Evolutionary conservation across 2,329 filamentous ascomycete genomes (phyloP).

Genomic region (Penicillium thymicola): DNA sequence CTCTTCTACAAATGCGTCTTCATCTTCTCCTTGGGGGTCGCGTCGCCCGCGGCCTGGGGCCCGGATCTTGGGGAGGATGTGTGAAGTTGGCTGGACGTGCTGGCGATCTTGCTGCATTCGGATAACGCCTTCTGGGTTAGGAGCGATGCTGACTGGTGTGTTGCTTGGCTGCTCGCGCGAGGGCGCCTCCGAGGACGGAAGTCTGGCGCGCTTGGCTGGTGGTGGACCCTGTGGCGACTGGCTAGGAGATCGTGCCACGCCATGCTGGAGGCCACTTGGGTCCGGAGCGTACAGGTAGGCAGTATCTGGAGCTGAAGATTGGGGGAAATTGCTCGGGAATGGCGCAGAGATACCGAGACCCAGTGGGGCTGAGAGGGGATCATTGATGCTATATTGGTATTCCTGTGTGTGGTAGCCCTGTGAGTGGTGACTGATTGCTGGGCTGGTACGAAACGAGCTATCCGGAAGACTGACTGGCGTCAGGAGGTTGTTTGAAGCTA

Average conservation of each 20-base stretch:
- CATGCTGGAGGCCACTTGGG: constrained; percentile 21
- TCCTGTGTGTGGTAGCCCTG: constrained; percentile 27
- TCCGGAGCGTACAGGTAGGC: constrained; percentile 26
- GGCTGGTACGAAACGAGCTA: constrained; percentile 35
- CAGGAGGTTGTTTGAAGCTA: constrained; percentile 31
- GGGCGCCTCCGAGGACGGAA: constrained; percentile 19
- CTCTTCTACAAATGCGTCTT: constrained; percentile 39
- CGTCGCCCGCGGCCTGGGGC: constrained; percentile 34
- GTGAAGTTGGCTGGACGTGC: constrained; percentile 26
- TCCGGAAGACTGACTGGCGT: constrained; percentile 42
- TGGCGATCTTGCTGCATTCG: constrained; percentile 38
- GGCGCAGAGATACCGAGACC: constrained; percentile 39
- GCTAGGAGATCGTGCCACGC: constrained; percentile 17
- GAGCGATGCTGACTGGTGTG: constrained; percentile 37
- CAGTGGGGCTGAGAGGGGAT: constrained; percentile 29
- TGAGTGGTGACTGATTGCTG: constrained; percentile 37
- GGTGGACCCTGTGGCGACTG: constrained; percentile 25
- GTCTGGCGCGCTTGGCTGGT: constrained; percentile 24
- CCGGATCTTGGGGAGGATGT: constrained; percentile 26
- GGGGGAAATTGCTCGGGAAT: constrained; percentile 32
- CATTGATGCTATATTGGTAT: constrained; percentile 33
- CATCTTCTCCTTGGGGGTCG: constrained; percentile 39
- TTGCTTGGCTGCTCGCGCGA: constrained; percentile 17
- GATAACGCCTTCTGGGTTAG: constrained; percentile 40
- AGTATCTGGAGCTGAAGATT: constrained; percentile 21